phyloP scores from a whole-genome alignment of 1,284 basidiomycete genomes.

The Apiotrichum porosum region DNA sequence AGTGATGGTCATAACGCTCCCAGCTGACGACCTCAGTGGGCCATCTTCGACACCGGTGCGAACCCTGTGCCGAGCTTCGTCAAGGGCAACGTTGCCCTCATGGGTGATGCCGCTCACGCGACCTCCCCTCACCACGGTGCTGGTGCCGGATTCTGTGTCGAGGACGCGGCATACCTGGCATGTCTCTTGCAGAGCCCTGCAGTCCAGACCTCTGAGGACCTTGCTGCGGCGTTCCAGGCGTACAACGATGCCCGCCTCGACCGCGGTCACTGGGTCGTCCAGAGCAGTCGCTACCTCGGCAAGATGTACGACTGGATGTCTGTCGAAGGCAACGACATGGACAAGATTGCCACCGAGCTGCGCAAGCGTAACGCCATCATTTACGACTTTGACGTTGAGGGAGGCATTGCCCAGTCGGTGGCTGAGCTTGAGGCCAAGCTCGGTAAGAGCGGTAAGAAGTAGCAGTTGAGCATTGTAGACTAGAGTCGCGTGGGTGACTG shows the following conservation, averaged over 20 bases:
- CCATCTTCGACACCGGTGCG: conserved; percentile 15
- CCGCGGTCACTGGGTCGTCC: conserved; percentile 17
- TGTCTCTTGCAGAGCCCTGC: conserved; percentile 5
- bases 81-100: conserved; percentile 8
- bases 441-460: no score
- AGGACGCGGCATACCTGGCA: conserved; percentile 17
- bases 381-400: conserved; percentile 6
- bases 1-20: no score
- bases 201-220: background rate
- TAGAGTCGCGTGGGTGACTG: no score
- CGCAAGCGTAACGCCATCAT: conserved; percentile 8
- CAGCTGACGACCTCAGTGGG: conserved; percentile 9
- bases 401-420: conserved; percentile 4
- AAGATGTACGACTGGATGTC: conserved; percentile 19
- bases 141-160: conserved; percentile 20
- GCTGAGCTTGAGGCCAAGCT: background rate
- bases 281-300: conserved; percentile 10
- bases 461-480: no score
- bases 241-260: conserved; percentile 13
- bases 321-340: conserved; percentile 15
- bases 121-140: conserved; percentile 24
- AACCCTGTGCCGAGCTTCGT: conserved; percentile 10
- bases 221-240: conserved; percentile 7
- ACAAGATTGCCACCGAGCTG: conserved; percentile 10
- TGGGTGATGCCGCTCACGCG: conserved; percentile 21